Conservation (phyloP, 345 rosid species). For the Eutrema yunnanense region DNA sequence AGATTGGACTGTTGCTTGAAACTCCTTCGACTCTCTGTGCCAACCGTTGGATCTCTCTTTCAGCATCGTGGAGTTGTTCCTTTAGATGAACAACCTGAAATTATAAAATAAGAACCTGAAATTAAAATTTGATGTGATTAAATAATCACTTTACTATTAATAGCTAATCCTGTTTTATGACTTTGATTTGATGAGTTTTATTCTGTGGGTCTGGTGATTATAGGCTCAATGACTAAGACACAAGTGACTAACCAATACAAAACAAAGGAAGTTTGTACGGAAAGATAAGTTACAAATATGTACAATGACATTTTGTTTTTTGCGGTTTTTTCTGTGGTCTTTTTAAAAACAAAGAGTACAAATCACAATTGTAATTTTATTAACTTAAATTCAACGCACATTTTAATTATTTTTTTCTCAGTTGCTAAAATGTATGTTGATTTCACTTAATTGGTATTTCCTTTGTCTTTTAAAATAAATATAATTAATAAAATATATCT, state of each 20-base stretch:
- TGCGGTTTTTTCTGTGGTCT: neutral
- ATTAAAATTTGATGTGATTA: neutral
- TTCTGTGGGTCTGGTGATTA: conserved; percentile 18
- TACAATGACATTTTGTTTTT: conserved; percentile 6
- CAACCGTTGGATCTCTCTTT: conserved; percentile 47
- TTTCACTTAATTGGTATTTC: neutral
- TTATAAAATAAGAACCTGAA: conserved; percentile 33
- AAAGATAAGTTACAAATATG: neutral
- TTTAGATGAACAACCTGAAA: conserved; percentile 54
- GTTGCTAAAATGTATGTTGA: neutral
- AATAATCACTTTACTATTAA: neutral
- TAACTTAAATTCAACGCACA: neutral
- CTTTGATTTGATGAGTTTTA: conserved; percentile 10
- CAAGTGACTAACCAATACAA: conserved; percentile 1
- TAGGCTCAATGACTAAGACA: conserved; percentile 22
- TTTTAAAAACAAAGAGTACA: neutral
- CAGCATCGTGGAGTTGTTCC: conserved; percentile 43
- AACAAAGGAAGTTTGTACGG: conserved; percentile 17
- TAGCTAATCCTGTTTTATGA: conserved; percentile 13
- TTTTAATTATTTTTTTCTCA: neutral
- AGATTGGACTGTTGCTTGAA: conserved; percentile 41
- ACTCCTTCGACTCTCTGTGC: conserved; percentile 38
- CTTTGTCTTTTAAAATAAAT: neutral
- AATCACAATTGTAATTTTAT: neutral
- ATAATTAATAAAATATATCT: neutral